Percentiles rank a stretch among this genome's conserved stretches.
These are phyloP conservation scores for Pleochaeta shiraiana DNA, from an alignment of 2,329 filamentous ascomycete species.

Conservation along the genomic window DNA sequence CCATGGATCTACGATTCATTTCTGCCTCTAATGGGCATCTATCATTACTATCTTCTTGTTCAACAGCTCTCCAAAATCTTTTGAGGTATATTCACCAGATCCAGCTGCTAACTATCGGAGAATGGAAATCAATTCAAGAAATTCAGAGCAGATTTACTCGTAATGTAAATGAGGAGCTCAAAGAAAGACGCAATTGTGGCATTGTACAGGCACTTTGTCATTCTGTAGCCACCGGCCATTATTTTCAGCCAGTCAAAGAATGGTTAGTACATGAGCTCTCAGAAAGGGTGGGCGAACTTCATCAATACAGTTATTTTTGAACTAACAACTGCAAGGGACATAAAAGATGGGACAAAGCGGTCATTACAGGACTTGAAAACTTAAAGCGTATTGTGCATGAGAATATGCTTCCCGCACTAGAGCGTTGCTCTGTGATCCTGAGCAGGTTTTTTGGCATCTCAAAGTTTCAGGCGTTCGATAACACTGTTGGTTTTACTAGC, in stretches of 20 bases:
- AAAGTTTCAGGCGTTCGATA: conserved; percentile 47
- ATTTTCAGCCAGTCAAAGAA: conserved; percentile 51
- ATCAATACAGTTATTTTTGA: neutral
- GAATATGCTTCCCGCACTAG: conserved; percentile 71
- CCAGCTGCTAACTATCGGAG: conserved; percentile 53
- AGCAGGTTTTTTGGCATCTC: conserved; percentile 69
- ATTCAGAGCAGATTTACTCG: conserved; percentile 58
- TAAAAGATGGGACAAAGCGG: conserved; percentile 86
- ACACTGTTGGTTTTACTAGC: conserved; percentile 43
- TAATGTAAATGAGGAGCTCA: conserved; percentile 54
- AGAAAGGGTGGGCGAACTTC: conserved; percentile 34
- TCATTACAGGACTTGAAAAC: conserved; percentile 53
- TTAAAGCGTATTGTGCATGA: conserved; percentile 63
- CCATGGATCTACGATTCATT: conserved; percentile 68
- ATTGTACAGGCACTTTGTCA: conserved; percentile 67
- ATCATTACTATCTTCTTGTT: conserved; percentile 65
- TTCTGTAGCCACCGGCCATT: conserved; percentile 64
- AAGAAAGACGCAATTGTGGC: conserved; percentile 37
- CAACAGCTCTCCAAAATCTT: conserved; percentile 70
- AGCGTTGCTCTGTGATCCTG: conserved; percentile 61
- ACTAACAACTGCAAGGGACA: conserved; percentile 37
- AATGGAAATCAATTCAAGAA: conserved; percentile 67
- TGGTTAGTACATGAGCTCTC: conserved; percentile 74
- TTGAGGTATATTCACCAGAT: conserved; percentile 68
- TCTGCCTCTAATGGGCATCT: conserved; percentile 59